These are phyloP conservation scores for Aureobasidium zeae DNA, from an alignment of 2,329 filamentous ascomycete species.

Conservation along the genomic window DNA sequence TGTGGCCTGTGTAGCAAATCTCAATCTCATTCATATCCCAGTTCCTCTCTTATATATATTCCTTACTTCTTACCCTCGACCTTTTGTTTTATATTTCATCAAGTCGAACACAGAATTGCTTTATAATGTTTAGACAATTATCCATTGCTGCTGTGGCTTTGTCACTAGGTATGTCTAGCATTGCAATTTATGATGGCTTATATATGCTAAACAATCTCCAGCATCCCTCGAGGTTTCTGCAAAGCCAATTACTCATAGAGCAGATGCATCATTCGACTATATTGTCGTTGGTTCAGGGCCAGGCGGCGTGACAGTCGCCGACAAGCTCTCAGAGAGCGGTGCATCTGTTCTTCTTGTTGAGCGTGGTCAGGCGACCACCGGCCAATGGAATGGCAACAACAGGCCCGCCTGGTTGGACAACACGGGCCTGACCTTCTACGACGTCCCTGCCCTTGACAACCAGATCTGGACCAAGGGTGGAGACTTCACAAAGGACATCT, in stretches of 20 bases:
- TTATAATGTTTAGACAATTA: constrained; percentile 10
- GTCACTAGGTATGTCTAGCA: constrained; percentile 2
- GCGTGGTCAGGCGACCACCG: constrained; percentile 5
- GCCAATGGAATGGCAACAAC: constrained; percentile 9
- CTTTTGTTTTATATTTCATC: background rate
- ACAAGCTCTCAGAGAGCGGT: constrained; percentile 13
- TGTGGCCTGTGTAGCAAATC: too few relatives aligned
- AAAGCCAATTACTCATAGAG: constrained; percentile 3
- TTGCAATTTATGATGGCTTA: too few relatives aligned
- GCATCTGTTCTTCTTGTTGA: constrained; percentile 8
- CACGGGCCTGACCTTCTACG: constrained; percentile 10
- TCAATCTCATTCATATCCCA: too few relatives aligned
- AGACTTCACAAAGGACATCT: constrained; percentile 14
- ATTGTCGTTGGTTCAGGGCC: constrained; percentile 13
- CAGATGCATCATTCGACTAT: constrained; percentile 11
- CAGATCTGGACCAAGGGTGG: constrained; percentile 13
- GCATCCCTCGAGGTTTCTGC: constrained; percentile 12
- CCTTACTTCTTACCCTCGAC: background rate
- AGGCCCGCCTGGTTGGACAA: constrained; percentile 9
- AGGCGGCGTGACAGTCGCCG: constrained; percentile 11
- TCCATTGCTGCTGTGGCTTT: constrained; percentile 5
- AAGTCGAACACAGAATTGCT: background rate
- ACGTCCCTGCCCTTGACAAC: constrained; percentile 11
- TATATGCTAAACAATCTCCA: background rate
- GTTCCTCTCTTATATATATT: too few relatives aligned